Conservation (phyloP, 306 rosid species). For the Medicago lupulina region DNA sequence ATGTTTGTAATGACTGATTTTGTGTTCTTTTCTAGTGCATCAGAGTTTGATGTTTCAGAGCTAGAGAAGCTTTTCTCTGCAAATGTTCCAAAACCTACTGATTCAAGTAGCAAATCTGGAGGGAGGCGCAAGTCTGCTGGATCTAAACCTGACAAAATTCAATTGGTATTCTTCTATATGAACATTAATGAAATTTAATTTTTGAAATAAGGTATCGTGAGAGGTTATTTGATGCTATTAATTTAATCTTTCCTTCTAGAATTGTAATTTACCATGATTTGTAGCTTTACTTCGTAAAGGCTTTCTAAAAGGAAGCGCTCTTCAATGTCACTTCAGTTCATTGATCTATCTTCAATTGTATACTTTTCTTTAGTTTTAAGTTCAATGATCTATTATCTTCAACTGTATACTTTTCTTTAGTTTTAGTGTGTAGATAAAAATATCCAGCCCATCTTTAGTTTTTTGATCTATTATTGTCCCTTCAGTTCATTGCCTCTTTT, state of each 20-base stretch:
- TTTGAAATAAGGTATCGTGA: constrained; percentile 19
- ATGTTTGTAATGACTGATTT: constrained; percentile 42
- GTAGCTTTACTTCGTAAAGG: constrained; percentile 33
- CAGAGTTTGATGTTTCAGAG: constrained; percentile 96
- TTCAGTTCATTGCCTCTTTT: constrained; percentile 18
- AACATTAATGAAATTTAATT: constrained; percentile 14
- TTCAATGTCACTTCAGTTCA: too few species aligned
- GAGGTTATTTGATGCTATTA: constrained; percentile 34
- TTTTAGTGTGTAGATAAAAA: constrained; percentile 30
- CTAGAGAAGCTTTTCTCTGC: constrained; percentile 89
- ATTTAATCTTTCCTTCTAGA: constrained; percentile 18
- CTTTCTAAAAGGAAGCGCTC: background rate
- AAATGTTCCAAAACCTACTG: constrained; percentile 83
- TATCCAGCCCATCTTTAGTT: constrained; percentile 22
- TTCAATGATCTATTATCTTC: too few species aligned
- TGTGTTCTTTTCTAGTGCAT: constrained; percentile 64
- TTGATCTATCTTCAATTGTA: too few species aligned
- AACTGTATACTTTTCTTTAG: constrained; percentile 32
- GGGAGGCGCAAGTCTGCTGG: constrained; percentile 81
- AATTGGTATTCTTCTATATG: constrained; percentile 68
- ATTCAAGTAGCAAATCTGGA: constrained; percentile 72
- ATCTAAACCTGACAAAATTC: constrained; percentile 84
- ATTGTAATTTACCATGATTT: constrained; percentile 33
- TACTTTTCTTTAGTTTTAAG: too few species aligned
- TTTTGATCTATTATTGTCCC: constrained; percentile 29